These are phyloP conservation scores for Colletotrichum agaves DNA, from an alignment of 2,329 filamentous ascomycete species.

Conservation along the genomic window DNA sequence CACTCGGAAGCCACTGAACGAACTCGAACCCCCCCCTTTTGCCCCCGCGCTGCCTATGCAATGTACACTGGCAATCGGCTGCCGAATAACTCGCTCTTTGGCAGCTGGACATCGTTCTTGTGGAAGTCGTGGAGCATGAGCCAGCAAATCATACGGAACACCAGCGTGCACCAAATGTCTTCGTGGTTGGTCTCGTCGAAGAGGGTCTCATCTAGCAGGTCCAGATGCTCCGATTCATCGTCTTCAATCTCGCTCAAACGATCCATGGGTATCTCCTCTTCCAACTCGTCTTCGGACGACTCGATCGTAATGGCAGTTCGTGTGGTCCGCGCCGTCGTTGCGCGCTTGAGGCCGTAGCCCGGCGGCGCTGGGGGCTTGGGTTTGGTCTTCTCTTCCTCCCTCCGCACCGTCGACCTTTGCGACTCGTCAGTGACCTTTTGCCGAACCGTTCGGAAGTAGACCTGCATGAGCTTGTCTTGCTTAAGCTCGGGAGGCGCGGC, in stretches of 20 bases:
- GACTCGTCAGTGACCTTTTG: conserved; percentile 51
- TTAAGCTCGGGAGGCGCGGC: conserved; percentile 59
- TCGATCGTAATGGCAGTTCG: conserved; percentile 5
- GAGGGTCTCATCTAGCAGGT: background rate
- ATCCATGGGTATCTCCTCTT: background rate
- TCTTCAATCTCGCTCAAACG: conserved; percentile 7
- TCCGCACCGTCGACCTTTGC: conserved; percentile 42
- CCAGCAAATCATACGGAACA: conserved; percentile 70
- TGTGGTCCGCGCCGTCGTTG: conserved; percentile 3
- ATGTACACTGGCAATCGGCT: conserved; percentile 68
- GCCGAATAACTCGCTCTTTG: conserved; percentile 64
- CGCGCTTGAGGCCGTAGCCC: background rate
- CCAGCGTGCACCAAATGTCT: conserved; percentile 64
- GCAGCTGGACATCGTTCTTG: conserved; percentile 62
- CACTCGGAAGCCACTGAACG: too few species aligned
- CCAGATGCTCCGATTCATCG: background rate
- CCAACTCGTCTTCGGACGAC: background rate
- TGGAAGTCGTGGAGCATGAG: conserved; percentile 67
- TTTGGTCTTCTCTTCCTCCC: conserved; percentile 23
- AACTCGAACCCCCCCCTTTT: too few species aligned
- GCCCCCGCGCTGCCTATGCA: conserved; percentile 38
- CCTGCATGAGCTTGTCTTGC: conserved; percentile 61
- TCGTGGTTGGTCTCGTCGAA: conserved; percentile 39
- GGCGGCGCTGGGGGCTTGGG: background rate
- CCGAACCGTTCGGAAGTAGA: conserved; percentile 61